phyloP scores from a whole-genome alignment of 2,329 filamentous ascomycete species.

The Erysiphe pulchra region DNA sequence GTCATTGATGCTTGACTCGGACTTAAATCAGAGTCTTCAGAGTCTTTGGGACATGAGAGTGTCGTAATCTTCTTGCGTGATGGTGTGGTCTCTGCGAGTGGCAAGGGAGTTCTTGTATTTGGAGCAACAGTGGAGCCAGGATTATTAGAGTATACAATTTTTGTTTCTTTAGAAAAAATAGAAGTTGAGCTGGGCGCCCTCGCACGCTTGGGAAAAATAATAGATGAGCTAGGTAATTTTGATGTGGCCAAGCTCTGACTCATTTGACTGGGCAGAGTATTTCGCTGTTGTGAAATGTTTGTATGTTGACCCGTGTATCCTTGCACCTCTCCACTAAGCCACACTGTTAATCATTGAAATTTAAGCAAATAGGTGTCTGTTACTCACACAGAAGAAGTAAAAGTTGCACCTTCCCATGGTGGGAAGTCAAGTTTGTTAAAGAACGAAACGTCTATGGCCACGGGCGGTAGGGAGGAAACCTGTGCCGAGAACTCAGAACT shows the following conservation, averaged over 20 bases:
- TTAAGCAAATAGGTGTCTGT: background rate
- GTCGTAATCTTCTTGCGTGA: conserved; percentile 5
- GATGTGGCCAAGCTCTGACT: conserved; percentile 9
- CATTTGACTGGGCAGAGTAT: conserved; percentile 3
- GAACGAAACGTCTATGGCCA: conserved; percentile 1
- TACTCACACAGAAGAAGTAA: background rate
- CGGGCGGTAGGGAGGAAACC: background rate
- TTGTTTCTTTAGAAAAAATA: conserved; percentile 9
- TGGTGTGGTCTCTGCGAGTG: conserved; percentile 13
- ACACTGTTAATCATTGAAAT: background rate
- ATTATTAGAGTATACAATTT: conserved; percentile 10
- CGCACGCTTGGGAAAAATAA: conserved; percentile 8
- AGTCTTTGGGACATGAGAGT: conserved; percentile 3
- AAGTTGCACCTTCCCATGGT: background rate
- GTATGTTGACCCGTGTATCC: background rate
- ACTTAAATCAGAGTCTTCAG: conserved; percentile 9
- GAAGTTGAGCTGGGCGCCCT: conserved; percentile 9
- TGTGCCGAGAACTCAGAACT: conserved; percentile 24
- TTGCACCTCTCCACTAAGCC: background rate
- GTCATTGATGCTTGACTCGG: conserved; percentile 15
- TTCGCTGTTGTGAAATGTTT: background rate
- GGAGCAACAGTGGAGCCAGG: conserved; percentile 8
- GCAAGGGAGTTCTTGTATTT: conserved; percentile 13
- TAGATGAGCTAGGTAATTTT: conserved; percentile 3
- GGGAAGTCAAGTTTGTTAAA: background rate